Conservation (phyloP, 2,329 filamentous ascomycete genomes). For the Tricladium varicosporioides region DNA sequence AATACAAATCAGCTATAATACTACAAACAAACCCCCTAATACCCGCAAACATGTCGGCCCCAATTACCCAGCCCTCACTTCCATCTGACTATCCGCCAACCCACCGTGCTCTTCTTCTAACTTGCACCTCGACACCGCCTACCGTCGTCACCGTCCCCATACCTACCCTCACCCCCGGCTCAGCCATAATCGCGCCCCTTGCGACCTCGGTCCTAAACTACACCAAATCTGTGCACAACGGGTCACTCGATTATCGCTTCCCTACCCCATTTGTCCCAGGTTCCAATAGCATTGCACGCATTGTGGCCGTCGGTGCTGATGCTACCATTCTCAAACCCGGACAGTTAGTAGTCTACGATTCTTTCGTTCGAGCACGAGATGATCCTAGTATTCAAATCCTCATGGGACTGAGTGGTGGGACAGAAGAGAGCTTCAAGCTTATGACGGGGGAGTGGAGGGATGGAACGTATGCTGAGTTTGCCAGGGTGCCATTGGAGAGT, state of each 20-base stretch:
- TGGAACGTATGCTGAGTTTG: slow-evolving; percentile 36
- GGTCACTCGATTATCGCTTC: neutral
- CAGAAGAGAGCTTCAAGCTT: slow-evolving; percentile 29
- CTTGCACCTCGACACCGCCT: neutral
- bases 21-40: too few relatives aligned
- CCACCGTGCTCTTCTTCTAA: neutral
- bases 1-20: too few relatives aligned
- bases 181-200: neutral
- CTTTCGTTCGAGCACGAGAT: slow-evolving; percentile 36
- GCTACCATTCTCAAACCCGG: slow-evolving; percentile 31
- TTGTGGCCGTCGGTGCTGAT: slow-evolving; percentile 36
- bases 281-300: slow-evolving; percentile 34
- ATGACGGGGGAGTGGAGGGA: slow-evolving; percentile 35
- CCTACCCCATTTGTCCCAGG: slow-evolving; percentile 26
- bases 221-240: neutral
- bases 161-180: neutral
- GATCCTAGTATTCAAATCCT: slow-evolving; percentile 31
- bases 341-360: slow-evolving; percentile 37
- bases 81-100: neutral
- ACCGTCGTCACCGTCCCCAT: neutral
- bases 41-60: too few relatives aligned
- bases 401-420: slow-evolving; percentile 33
- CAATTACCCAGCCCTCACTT: too few relatives aligned
- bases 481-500: slow-evolving; percentile 38
- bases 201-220: neutral